Conservation (phyloP, 495 filamentous ascomycete genomes). For the Cryomyces minteri region DNA sequence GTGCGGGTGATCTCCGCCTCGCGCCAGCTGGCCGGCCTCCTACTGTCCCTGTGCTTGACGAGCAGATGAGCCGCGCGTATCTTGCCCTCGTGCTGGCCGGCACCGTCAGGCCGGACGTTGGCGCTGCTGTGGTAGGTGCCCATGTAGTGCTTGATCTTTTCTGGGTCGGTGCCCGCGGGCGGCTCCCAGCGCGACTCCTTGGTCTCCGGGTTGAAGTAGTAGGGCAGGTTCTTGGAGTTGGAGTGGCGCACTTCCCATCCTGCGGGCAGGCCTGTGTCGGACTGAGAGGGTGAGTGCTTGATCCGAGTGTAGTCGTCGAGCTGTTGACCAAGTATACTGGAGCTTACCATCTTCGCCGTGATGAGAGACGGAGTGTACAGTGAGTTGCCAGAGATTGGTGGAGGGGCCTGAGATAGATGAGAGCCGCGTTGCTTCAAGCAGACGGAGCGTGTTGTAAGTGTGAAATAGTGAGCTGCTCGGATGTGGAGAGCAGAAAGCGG, state of each 20-base stretch:
- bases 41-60: constrained; percentile 77
- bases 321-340: too few relatives aligned
- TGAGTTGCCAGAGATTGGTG: too few relatives aligned
- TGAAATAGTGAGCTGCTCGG: too few relatives aligned
- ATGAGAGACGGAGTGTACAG: too few relatives aligned
- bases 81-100: constrained; percentile 46
- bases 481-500: too few relatives aligned
- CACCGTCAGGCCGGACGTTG: constrained; percentile 27
- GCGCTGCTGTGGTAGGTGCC: constrained; percentile 51
- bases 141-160: constrained; percentile 88
- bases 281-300: constrained; percentile 14
- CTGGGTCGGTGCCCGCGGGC: constrained; percentile 64
- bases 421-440: too few relatives aligned
- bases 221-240: constrained; percentile 93
- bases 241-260: constrained; percentile 91
- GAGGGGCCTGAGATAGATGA: too few relatives aligned
- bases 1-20: constrained; percentile 72
- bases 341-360: too few relatives aligned
- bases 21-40: constrained; percentile 80
- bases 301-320: too few relatives aligned
- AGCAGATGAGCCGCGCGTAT: constrained; percentile 83
- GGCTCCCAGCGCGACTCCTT: constrained; percentile 91
- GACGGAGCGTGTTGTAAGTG: too few relatives aligned
- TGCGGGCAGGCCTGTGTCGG: constrained; percentile 64
- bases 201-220: constrained; percentile 79